Conservation (phyloP, 179 eudicot genomes). For the Silene noctiflora region DNA sequence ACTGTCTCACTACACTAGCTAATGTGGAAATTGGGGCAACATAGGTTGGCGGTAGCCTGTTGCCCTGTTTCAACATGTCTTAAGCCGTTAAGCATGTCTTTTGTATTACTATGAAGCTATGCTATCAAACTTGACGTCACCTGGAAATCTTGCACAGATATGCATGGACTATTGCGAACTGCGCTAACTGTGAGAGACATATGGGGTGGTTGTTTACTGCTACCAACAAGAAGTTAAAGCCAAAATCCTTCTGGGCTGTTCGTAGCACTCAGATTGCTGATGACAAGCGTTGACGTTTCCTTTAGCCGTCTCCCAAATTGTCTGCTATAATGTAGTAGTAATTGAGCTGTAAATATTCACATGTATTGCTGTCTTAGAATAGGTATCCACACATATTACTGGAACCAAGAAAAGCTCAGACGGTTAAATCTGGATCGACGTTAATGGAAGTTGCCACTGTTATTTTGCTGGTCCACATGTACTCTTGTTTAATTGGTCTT, state of each 20-base stretch:
- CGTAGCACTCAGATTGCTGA: conserved; percentile 80
- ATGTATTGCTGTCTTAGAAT: background rate
- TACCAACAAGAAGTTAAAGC: conserved; percentile 58
- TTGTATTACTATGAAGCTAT: background rate
- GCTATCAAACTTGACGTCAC: background rate
- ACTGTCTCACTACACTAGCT: too few relatives aligned
- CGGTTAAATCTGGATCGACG: background rate
- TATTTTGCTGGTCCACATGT: background rate
- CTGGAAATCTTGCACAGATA: conserved; percentile 43
- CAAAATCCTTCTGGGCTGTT: conserved; percentile 81
- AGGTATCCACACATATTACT: background rate
- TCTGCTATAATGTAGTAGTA: conserved; percentile 13
- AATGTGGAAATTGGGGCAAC: too few relatives aligned
- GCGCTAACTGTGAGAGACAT: conserved; percentile 64
- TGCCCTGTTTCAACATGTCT: too few relatives aligned
- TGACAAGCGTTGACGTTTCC: conserved; percentile 28
- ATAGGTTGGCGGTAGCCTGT: too few relatives aligned
- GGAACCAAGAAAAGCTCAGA: background rate
- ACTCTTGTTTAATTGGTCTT: background rate
- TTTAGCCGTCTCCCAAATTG: background rate
- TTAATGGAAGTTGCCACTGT: background rate
- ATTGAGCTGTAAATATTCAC: conserved; percentile 16
- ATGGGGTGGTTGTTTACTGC: conserved; percentile 96
- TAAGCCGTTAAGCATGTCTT: background rate
- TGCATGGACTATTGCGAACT: conserved; percentile 84